Percentiles rank a stretch among this genome's conserved stretches.
These are phyloP conservation scores for Protea cynaroides DNA, from an alignment of 164 flowering plant species.

Conservation along the genomic window DNA sequence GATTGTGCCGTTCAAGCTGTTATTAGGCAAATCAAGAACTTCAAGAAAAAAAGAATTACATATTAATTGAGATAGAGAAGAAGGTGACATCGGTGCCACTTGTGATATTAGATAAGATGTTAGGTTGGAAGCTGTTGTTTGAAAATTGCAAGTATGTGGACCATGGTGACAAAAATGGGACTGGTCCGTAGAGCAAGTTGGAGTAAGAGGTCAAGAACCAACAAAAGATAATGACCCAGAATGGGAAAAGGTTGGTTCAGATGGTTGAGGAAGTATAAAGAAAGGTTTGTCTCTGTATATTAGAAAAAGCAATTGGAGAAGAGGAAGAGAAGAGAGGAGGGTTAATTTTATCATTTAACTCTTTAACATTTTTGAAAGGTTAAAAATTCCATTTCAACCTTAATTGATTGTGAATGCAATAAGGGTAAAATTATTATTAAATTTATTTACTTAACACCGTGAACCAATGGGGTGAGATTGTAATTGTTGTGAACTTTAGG, in stretches of 20 bases:
- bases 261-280: constrained; percentile 23
- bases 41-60: constrained; percentile 34
- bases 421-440: too few species aligned
- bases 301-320: too few species aligned
- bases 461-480: too few species aligned
- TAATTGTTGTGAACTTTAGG: too few species aligned
- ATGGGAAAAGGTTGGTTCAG: constrained; percentile 8
- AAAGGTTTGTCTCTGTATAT: too few species aligned
- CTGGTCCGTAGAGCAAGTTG: constrained; percentile 34
- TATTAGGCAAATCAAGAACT: constrained; percentile 52
- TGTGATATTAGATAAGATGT: constrained; percentile 19
- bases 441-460: too few species aligned
- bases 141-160: constrained; percentile 42
- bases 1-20: constrained; percentile 33
- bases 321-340: too few species aligned
- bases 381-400: too few species aligned
- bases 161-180: constrained; percentile 21
- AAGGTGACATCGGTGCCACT: neutral
- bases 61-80: constrained; percentile 35
- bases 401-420: too few species aligned
- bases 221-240: too few species aligned
- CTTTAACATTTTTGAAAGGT: too few species aligned
- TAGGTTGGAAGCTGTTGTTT: constrained; percentile 28
- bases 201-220: constrained; percentile 37
- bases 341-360: too few species aligned